These are phyloP conservation scores for Vigna nakashimae DNA, from an alignment of 306 rosid genomes.

Conservation along the genomic window DNA sequence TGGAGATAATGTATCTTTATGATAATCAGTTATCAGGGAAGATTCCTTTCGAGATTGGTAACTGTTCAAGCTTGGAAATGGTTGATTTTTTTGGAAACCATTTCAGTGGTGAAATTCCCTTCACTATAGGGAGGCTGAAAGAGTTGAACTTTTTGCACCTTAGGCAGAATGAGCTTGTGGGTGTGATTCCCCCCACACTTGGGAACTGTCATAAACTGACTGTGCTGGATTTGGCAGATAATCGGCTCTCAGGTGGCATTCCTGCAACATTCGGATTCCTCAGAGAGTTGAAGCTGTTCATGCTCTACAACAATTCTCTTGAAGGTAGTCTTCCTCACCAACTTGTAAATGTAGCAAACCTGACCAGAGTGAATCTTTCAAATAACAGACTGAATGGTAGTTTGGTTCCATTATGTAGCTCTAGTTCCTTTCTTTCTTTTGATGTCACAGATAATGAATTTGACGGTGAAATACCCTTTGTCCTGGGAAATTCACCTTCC, in stretches of 20 bases:
- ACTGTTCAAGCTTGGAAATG: slow-evolving; percentile 75
- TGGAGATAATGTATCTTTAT: slow-evolving; percentile 67
- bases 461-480: slow-evolving; percentile 70
- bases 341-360: slow-evolving; percentile 57
- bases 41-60: slow-evolving; percentile 85
- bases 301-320: slow-evolving; percentile 87
- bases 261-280: slow-evolving; percentile 73
- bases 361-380: slow-evolving; percentile 78
- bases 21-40: slow-evolving; percentile 74
- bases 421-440: slow-evolving; percentile 70
- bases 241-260: slow-evolving; percentile 71
- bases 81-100: slow-evolving; percentile 77
- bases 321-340: slow-evolving; percentile 83
- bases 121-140: slow-evolving; percentile 77
- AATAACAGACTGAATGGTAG: slow-evolving; percentile 80
- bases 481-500: slow-evolving; percentile 64
- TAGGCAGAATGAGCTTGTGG: slow-evolving; percentile 77
- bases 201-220: slow-evolving; percentile 74
- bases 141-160: slow-evolving; percentile 79
- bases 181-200: slow-evolving; percentile 75
- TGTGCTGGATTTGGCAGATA: slow-evolving; percentile 79
- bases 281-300: slow-evolving; percentile 56
- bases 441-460: slow-evolving; percentile 80
- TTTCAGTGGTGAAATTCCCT: slow-evolving; percentile 72
- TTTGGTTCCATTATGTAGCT: slow-evolving; percentile 65